Conservation (phyloP, 2,329 filamentous ascomycete species). For the Acephala macrosclerotiorum region DNA sequence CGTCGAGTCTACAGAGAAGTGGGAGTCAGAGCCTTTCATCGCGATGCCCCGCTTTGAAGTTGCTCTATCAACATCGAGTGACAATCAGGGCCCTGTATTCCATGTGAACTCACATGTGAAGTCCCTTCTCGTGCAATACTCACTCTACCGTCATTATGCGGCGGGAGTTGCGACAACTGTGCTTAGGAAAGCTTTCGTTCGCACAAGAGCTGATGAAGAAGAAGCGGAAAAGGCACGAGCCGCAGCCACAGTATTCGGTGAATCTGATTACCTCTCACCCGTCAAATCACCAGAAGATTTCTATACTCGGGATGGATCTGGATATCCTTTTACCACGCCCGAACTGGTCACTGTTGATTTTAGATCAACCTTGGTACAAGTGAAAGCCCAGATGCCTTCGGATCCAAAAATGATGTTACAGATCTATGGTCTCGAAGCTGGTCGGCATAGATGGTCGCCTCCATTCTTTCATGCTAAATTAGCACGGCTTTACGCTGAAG, state of each 20-base stretch:
- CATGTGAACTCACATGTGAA: constrained; percentile 85
- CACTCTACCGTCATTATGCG: constrained; percentile 91
- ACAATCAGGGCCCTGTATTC: constrained; percentile 86
- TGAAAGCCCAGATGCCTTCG: constrained; percentile 87
- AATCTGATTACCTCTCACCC: constrained; percentile 36
- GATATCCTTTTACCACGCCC: constrained; percentile 38
- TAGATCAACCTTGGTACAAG: constrained; percentile 80
- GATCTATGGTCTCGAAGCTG: constrained; percentile 81
- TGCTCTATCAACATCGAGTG: constrained; percentile 83
- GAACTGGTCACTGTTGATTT: constrained; percentile 86
- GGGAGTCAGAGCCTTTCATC: constrained; percentile 86
- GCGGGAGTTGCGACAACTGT: constrained; percentile 83
- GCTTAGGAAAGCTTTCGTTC: constrained; percentile 72
- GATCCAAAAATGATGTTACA: constrained; percentile 95
- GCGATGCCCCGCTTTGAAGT: constrained; percentile 88
- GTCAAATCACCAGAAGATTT: constrained; percentile 37
- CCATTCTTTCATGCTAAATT: constrained; percentile 83
- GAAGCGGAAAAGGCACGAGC: constrained; percentile 49
- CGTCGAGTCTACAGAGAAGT: constrained; percentile 83
- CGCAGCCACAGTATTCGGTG: constrained; percentile 21
- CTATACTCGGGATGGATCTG: constrained; percentile 33
- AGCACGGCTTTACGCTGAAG: constrained; percentile 85
- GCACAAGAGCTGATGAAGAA: constrained; percentile 54
- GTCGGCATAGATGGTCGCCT: constrained; percentile 85
- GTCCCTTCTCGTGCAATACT: constrained; percentile 85